Evolutionary conservation across 116 monocot species (phyloP).

Genomic region (Cymodocea nodosa): DNA sequence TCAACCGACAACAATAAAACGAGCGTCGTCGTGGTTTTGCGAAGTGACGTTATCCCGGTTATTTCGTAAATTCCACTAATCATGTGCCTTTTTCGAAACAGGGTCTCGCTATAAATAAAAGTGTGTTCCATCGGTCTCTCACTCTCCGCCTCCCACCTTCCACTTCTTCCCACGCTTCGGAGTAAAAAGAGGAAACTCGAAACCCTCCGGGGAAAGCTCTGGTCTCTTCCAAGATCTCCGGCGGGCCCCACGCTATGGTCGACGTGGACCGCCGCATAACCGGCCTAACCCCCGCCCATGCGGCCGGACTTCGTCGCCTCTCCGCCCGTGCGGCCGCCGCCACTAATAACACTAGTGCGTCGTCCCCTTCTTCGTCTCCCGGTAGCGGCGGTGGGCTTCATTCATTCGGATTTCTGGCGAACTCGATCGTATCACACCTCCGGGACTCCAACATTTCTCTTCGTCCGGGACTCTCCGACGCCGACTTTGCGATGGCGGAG

Average conservation of each 20-base stretch:
- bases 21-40: not conserved
- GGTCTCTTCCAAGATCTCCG: not conserved
- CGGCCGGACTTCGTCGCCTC: conserved; percentile 63
- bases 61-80: not conserved
- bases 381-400: conserved; percentile 11
- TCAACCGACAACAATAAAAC: too few species aligned
- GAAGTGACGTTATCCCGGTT: not conserved
- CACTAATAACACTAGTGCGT: not conserved
- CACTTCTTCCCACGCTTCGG: too few species aligned
- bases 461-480: conserved; percentile 37
- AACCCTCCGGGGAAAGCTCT: not conserved
- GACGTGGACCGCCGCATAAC: conserved; percentile 51
- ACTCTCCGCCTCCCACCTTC: too few species aligned
- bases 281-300: conserved; percentile 30
- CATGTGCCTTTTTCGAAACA: too few species aligned
- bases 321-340: conserved; percentile 36
- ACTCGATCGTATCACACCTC: conserved; percentile 47
- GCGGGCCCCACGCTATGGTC: conserved; percentile 27
- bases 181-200: not conserved
- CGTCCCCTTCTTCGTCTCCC: conserved; percentile 6
- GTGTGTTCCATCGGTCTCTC: too few species aligned
- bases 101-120: too few species aligned
- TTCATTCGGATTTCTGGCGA: conserved; percentile 46
- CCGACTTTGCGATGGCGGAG: conserved; percentile 36
- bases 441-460: conserved; percentile 25